phyloP scores from a whole-genome alignment of 2,329 filamentous ascomycete species.

The Fusarium caatingaense region DNA sequence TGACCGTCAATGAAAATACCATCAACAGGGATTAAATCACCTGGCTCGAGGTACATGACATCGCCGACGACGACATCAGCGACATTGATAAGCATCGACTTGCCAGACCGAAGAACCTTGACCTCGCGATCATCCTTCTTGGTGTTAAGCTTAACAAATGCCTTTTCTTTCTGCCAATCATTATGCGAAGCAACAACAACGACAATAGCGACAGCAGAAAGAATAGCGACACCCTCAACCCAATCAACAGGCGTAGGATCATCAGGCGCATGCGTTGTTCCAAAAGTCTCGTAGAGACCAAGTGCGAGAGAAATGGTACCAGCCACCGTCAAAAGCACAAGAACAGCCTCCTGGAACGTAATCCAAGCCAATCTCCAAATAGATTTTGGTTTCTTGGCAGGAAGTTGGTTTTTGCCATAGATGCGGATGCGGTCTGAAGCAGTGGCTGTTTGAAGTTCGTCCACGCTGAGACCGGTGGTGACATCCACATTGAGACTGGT shows the following conservation, averaged over 20 bases:
- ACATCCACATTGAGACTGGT: conserved; percentile 14
- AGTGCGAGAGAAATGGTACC: conserved; percentile 21
- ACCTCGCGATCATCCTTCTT: conserved; percentile 31
- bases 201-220: conserved; percentile 19
- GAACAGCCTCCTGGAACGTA: conserved; percentile 20
- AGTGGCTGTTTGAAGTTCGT: background rate
- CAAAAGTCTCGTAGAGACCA: conserved; percentile 20
- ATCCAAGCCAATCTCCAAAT: conserved; percentile 29
- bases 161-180: conserved; percentile 29
- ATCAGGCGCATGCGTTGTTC: background rate
- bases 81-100: conserved; percentile 20
- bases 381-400: conserved; percentile 18
- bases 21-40: conserved; percentile 21
- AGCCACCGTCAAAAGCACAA: conserved; percentile 21
- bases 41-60: conserved; percentile 21
- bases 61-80: conserved; percentile 17
- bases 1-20: conserved; percentile 26
- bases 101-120: conserved; percentile 25
- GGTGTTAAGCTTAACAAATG: conserved; percentile 25
- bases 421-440: conserved; percentile 9
- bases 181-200: conserved; percentile 25
- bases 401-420: conserved; percentile 16
- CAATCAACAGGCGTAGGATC: conserved; percentile 27
- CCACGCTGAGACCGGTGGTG: conserved; percentile 23
- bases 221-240: conserved; percentile 27